A percentile compares a stretch with the other conserved stretches of the same genome.
These are phyloP conservation scores for Elaeis oleifera DNA, from an alignment of 202 grass and related monocot species.

Conservation along the genomic window DNA sequence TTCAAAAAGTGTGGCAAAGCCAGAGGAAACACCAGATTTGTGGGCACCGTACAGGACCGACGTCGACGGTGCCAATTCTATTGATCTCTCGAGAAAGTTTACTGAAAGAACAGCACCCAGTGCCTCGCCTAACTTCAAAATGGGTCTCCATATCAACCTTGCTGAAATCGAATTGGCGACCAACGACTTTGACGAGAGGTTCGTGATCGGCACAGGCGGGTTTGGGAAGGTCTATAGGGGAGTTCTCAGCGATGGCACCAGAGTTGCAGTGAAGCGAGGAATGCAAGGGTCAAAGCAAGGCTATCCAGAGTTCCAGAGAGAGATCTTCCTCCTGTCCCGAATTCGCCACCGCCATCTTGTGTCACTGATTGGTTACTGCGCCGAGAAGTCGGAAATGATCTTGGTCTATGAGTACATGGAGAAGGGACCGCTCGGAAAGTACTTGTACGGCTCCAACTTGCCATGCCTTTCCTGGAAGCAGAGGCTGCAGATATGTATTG, in stretches of 20 bases:
- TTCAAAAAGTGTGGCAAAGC: background rate
- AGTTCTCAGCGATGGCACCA: conserved; percentile 37
- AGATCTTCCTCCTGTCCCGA: conserved; percentile 62
- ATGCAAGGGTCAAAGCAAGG: conserved; percentile 40
- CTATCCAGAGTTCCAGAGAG: conserved; percentile 57
- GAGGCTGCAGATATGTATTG: conserved; percentile 76
- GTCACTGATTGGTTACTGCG: conserved; percentile 58
- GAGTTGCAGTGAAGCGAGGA: conserved; percentile 70
- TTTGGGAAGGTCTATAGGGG: conserved; percentile 80
- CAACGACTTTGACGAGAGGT: conserved; percentile 44
- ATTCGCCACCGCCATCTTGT: conserved; percentile 81
- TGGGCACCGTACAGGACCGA: conserved; percentile 27
- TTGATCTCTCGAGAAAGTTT: conserved; percentile 29
- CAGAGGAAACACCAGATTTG: conserved; percentile 20
- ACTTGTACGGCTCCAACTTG: conserved; percentile 46
- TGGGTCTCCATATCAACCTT: conserved; percentile 45
- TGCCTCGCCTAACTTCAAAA: conserved; percentile 31
- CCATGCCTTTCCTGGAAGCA: conserved; percentile 59
- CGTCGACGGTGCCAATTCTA: conserved; percentile 17
- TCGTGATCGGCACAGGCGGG: conserved; percentile 59
- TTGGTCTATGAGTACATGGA: conserved; percentile 94
- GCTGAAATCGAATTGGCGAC: conserved; percentile 41
- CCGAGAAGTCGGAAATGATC: conserved; percentile 67
- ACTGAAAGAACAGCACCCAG: conserved; percentile 6
- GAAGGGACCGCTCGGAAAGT: conserved; percentile 50